A percentile compares a stretch with the other conserved stretches of the same genome.
Evolutionary conservation across 805 yeast genomes (phyloP).

Genomic region (Suhomyces vadensis): DNA sequence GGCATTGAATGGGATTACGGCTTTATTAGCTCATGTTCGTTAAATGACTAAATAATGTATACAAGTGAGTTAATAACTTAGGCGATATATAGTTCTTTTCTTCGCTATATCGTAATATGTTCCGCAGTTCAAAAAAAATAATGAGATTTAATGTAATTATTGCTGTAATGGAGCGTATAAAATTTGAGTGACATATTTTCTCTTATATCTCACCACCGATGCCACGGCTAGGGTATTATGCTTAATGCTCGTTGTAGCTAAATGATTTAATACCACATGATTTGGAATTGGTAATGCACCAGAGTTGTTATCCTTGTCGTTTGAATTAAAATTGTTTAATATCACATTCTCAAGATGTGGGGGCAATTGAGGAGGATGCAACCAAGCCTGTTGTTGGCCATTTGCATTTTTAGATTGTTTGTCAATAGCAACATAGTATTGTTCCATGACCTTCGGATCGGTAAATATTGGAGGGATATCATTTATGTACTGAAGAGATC

Average conservation of each 20-base stretch:
- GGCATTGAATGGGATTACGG: too few relatives aligned
- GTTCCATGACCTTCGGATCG: slow-evolving; percentile 86
- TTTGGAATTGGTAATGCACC: slow-evolving; percentile 93
- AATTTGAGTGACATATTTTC: slow-evolving; percentile 89
- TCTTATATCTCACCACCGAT: slow-evolving; percentile 80
- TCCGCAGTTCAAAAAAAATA: background rate
- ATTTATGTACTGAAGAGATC: slow-evolving; percentile 49
- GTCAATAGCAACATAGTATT: slow-evolving; percentile 75
- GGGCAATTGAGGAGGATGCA: slow-evolving; percentile 95
- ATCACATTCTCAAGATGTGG: slow-evolving; percentile 96
- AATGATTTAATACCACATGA: slow-evolving; percentile 89
- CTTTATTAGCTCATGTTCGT: background rate
- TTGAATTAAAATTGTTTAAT: slow-evolving; percentile 63
- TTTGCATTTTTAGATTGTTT: slow-evolving; percentile 58
- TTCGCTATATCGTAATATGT: background rate
- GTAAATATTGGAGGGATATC: slow-evolving; percentile 82
- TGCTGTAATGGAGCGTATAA: slow-evolving; percentile 81
- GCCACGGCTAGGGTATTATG: slow-evolving; percentile 95
- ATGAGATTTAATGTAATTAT: background rate
- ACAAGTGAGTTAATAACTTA: background rate
- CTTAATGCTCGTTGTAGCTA: slow-evolving; percentile 93
- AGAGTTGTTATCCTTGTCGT: slow-evolving; percentile 73
- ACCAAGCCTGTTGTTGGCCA: slow-evolving; percentile 60
- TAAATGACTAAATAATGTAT: slow-evolving; percentile 1
- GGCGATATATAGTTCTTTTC: background rate